Evolutionary conservation across 2,329 filamentous ascomycete species (phyloP).

Genomic region (Magnaporthiopsis poae): DNA sequence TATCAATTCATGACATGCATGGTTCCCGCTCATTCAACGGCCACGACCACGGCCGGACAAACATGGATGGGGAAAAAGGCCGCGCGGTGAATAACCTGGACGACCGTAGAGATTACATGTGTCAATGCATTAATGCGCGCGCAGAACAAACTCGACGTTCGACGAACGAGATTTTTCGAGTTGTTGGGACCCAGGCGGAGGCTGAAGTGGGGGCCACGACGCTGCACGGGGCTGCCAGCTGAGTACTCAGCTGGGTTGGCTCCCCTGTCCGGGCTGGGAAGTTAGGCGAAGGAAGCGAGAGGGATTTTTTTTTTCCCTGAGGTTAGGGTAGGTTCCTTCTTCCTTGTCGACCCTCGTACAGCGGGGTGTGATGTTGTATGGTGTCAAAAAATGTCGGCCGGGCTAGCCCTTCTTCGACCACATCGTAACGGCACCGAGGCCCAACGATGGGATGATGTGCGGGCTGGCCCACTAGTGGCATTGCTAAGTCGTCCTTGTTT

Average conservation of each 20-base stretch:
- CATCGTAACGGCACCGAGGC: not conserved
- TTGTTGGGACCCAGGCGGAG: not conserved
- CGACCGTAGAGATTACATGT: not conserved
- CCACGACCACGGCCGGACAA: not conserved
- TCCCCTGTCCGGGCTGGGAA: not conserved
- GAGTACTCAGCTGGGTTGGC: not conserved
- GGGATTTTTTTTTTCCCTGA: not conserved
- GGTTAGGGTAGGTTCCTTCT: too few species aligned
- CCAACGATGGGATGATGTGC: not conserved
- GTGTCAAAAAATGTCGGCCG: not conserved
- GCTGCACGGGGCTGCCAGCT: not conserved
- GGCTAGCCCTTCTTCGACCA: not conserved
- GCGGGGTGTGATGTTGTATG: not conserved
- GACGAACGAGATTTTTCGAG: not conserved
- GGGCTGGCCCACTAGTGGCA: not conserved
- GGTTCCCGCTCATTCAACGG: not conserved
- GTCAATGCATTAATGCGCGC: not conserved
- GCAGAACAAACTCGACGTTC: not conserved
- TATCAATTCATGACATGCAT: not conserved
- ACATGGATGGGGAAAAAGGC: not conserved
- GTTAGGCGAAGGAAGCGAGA: not conserved
- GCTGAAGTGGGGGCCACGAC: not conserved
- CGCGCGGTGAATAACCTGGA: not conserved
- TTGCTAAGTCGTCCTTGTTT: not conserved
- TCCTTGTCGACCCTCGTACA: too few species aligned